Evolutionary conservation across 768 basidiomycete species (phyloP), one percentile per base, ranked within the genome.

Genomic region (Psilocybe sp.): DNA sequence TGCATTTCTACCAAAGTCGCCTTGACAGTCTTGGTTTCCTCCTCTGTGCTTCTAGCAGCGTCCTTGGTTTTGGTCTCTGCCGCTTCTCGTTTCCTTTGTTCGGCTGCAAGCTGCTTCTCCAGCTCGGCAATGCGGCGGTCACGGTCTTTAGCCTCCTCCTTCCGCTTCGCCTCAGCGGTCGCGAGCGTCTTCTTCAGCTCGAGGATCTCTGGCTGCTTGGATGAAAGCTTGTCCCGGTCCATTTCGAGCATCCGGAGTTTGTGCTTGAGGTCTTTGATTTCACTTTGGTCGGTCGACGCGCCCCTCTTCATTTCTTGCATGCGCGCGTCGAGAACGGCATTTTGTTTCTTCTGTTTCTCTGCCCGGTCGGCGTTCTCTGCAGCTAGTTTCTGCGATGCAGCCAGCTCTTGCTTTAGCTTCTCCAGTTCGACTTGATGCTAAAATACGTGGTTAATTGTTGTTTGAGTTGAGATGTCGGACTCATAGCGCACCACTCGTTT

Each of bases 391-490:
- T 77, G 80, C 33, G 64, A 66, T 20, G 74, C 74, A 1, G 69
- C 64, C 19, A 85, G 70, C 42, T 89, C 87, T 13, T 72, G 65
- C 53, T 79, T 85, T 49, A 82, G 67, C 14, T 74, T 74, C 37
- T 85, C 83, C n/a, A 80, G 54, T 52, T 87, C 82, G 2, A 66
- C 65, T 59, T 77, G 77, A 60, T 87, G 81, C 89, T 89, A 34
- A 8, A 23, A 37, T 20, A 34, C 37, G 31, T 4, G 37, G 8
- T 19, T 43, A 34, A 15, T 19, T 12, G n/a, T 15, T 13, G 18
- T 12, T 31, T 32, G 18, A n/a, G 33, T 37, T 41, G 12, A 32
- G 39, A 33, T n/a, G n/a, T n/a, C 5, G 36, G 39, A 36, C 18
- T 11, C 33, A 19, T 20, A 9, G 66, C 81, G 56, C 61, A 88